phyloP scores from a whole-genome alignment of 305 asterid genomes.

The Fraxinus dipetala region DNA sequence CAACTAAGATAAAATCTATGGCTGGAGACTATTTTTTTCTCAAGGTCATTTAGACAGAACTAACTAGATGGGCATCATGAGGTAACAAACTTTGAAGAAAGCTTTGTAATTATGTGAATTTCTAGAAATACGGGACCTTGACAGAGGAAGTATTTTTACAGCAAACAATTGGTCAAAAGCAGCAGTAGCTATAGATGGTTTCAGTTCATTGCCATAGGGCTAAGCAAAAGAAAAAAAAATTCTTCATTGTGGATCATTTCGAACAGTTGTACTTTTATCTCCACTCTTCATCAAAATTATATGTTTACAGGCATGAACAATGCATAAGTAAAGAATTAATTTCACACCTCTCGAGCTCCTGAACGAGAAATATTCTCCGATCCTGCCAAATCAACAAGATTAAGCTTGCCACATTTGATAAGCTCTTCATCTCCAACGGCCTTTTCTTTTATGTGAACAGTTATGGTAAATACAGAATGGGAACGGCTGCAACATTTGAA shows the following conservation, averaged over 20 bases:
- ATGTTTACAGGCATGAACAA: background rate
- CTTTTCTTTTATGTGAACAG: slow-evolving; percentile 70
- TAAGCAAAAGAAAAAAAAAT: background rate
- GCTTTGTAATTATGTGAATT: background rate
- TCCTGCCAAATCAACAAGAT: slow-evolving; percentile 90
- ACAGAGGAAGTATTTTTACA: background rate
- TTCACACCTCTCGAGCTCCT: slow-evolving; percentile 77
- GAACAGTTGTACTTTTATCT: background rate
- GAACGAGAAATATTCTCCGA: slow-evolving; percentile 81
- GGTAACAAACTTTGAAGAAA: background rate
- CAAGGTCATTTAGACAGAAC: background rate
- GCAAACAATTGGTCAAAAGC: background rate
- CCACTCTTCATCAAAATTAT: slow-evolving; percentile 6
- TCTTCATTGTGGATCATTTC: background rate
- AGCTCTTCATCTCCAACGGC: slow-evolving; percentile 76
- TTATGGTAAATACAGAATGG: slow-evolving; percentile 77
- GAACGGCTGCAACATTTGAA: slow-evolving; percentile 58
- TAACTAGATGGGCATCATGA: background rate
- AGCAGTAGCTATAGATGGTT: background rate
- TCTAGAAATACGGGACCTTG: background rate
- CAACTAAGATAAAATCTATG: background rate
- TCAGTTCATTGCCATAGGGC: background rate
- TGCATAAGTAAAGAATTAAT: background rate
- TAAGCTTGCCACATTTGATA: slow-evolving; percentile 82
- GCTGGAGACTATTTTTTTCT: background rate